A percentile compares a stretch with the other conserved stretches of the same genome.
phyloP scores from a whole-genome alignment of 371 early-diverging fungal species.

The Conidiobolus incongruus region DNA sequence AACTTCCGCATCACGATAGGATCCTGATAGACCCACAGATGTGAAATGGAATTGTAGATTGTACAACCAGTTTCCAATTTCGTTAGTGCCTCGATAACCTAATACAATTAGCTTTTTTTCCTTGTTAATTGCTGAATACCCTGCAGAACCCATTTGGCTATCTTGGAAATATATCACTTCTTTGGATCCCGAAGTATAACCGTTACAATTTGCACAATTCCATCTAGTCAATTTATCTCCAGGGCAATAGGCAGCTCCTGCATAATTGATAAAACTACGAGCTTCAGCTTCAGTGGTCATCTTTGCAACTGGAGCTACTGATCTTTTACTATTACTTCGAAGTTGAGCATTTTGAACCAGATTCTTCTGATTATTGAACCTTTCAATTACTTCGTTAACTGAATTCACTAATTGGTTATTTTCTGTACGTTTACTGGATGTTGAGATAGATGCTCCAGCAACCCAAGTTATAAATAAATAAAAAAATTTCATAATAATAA shows the following conservation, averaged over 20 bases:
- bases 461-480: too few species aligned
- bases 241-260: slow-evolving; percentile 1
- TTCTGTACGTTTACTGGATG: too few species aligned
- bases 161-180: background rate
- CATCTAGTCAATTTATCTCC: background rate
- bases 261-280: background rate
- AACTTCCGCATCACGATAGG: background rate
- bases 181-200: background rate
- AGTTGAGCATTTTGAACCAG: too few species aligned
- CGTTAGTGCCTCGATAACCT: background rate
- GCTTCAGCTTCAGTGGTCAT: slow-evolving; percentile 2
- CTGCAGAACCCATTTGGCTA: too few species aligned
- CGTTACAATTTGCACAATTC: background rate
- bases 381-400: too few species aligned
- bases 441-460: too few species aligned
- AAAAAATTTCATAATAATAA: too few species aligned
- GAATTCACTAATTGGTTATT: too few species aligned
- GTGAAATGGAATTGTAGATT: background rate
- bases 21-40: too few species aligned
- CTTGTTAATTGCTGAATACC: background rate
- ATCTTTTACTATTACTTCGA: too few species aligned
- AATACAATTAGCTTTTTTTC: background rate
- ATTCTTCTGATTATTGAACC: too few species aligned
- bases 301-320: too few species aligned
- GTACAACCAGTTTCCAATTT: background rate